Base-by-base conservation (phyloP, 2,329 filamentous ascomycete genomes). In the Aschersonia sp. region DNA sequence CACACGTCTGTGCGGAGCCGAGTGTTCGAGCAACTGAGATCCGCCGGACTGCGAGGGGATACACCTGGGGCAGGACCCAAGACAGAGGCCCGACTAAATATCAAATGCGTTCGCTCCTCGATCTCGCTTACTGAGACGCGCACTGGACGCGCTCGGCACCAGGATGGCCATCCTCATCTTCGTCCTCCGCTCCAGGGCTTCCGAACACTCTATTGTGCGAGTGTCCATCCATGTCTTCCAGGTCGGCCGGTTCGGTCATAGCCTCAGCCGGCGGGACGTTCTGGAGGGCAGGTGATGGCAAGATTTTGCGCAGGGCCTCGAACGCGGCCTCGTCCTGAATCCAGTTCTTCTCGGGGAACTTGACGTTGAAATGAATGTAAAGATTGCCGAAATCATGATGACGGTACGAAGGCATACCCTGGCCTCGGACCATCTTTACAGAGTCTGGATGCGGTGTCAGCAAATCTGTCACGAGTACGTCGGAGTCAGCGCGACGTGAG, bases 341-440 rank as follows among this genome's bases (percentile, higher is more conserved):
- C 76, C 79, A 84, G 61, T 78, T 73, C 70, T 81, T 83, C 60
- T 86, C 83, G 45, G 92, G 92, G 77, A 98, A 97, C 70, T 94
- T 95, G 69, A 98, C 88, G 60, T 86, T 83, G 71, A 98, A 98
- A 63, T 94, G 87, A 61, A 98, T 88, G 73, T 92, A 98, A 58
- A 98, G 75, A 70, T 98, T 96, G 60, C 92, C 92, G 62, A 78
- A 81, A 68, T 97, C 86, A 73, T 98, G 92, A 68, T 97, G 92
- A 58, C 92, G 81, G 68, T 80, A 85, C 4, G 92, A 94, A 42
- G 92, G 92, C 92, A 98, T 98, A 65, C 92, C 92, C 69, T 98
- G 92, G 54, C 88, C 89, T 55, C 87, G 86, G 60, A 98, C 83
- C 68, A 95, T 85, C 73, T 96, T 97, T 64, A 97, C 78, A 55